Base-by-base conservation (phyloP, 140 eudicot genomes). In the Ambrosia hybrid region DNA sequence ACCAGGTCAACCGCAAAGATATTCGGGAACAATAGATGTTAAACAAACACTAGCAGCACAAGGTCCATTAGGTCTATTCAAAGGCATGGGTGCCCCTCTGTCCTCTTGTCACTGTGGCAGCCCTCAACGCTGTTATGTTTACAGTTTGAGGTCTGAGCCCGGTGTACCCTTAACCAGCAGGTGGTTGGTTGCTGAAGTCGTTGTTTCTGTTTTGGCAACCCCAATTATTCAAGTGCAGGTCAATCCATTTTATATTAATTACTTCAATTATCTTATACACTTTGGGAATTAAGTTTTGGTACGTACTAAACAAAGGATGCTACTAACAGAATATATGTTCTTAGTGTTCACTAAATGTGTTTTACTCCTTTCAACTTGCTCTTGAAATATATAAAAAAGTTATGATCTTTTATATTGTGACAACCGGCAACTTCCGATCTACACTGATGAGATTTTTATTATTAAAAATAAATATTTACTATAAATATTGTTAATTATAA, bases 141-240 rank as follows among this genome's bases (percentile, higher is more conserved):
- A 68, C 96, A 0, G 96, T 5, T 63, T 91, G 76, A 76, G 97
- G 81, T 86, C 96, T 33, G 85, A 69, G 71, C 96, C 97, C 4
- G 93, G 96, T 45, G 81, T 69, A 15, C 85, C 87, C 10, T 90
- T 91, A 73, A 65, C 51, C 97, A 88, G 85, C 97, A 91, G 77
- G 66, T 88, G 34, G 85, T 83, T 68, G 83, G 86, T 62, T 13
- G 97, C 97, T 84, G 97, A 96, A 43, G 74, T 79, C 14, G 96
- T 96, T 4, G 96, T 91, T 9, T 66, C 93, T 6, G 58, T 91
- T 57, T 70, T 88, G 43, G 97, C 97, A 37, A 86, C 93, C 79
- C 97, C 97, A 3, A 86, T 75, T 91, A 68, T 78, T 91, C 78
- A 91, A 91, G 83, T 91, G 97, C 96, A 86, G 97, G 97, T 86